Percentiles rank a stretch among this genome's conserved stretches.
These are phyloP conservation scores for Penicillium herquei DNA, from an alignment of 495 filamentous ascomycete genomes.

Conservation along the genomic window DNA sequence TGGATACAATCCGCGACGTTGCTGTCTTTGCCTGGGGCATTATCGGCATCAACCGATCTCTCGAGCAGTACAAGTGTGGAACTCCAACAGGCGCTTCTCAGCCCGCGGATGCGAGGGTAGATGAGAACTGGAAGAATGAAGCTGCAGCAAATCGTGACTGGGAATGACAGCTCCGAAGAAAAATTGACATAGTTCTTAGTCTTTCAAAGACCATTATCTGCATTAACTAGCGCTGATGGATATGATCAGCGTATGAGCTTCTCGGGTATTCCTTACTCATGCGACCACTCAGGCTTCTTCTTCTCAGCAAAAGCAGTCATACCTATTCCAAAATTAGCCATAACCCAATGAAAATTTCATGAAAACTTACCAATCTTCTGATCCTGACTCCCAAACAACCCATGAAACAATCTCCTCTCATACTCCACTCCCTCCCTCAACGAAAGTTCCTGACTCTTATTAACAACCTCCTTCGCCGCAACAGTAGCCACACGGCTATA, in stretches of 20 bases:
- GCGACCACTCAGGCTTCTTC: conserved; percentile 86
- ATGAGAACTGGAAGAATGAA: conserved; percentile 4
- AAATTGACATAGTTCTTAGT: too few relatives aligned
- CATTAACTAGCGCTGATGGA: neutral
- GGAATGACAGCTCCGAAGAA: neutral
- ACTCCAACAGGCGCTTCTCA: conserved; percentile 57
- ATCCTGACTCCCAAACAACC: conserved; percentile 87
- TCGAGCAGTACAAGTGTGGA: conserved; percentile 65
- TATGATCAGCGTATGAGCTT: too few relatives aligned
- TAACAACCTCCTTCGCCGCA: conserved; percentile 97
- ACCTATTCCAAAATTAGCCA: conserved; percentile 41
- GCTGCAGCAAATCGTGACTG: conserved; percentile 11
- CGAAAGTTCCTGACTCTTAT: conserved; percentile 88
- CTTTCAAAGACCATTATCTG: neutral
- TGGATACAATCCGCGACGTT: conserved; percentile 78
- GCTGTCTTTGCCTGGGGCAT: conserved; percentile 54
- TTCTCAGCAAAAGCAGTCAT: conserved; percentile 96
- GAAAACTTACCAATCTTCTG: conserved; percentile 80
- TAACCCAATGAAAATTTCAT: too few relatives aligned
- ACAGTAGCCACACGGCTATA: conserved; percentile 76
- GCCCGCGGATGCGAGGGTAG: conserved; percentile 43
- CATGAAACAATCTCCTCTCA: conserved; percentile 90
- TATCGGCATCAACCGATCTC: conserved; percentile 74
- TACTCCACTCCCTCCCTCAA: conserved; percentile 90
- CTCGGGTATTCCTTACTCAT: conserved; percentile 57